Conservation (phyloP, 306 rosid species). For the Gleditsia sinensis region DNA sequence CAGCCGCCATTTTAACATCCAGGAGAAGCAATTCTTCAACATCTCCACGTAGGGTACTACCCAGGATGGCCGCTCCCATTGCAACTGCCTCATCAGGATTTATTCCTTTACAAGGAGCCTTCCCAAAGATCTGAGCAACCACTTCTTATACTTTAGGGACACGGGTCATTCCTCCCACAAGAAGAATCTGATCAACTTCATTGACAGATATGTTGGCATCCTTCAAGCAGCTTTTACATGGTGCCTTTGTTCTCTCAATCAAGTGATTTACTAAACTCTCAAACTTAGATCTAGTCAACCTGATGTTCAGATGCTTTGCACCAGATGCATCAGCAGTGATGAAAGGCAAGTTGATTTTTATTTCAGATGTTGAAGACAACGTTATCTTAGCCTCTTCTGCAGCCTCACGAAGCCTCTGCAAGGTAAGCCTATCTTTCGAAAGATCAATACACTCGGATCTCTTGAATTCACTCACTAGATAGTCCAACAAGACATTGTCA, state of each 20-base stretch:
- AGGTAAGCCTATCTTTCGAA: conserved; percentile 80
- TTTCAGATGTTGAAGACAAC: conserved; percentile 89
- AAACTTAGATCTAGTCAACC: conserved; percentile 85
- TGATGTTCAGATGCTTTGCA: conserved; percentile 86
- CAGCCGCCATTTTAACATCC: too few relatives aligned
- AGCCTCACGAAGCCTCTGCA: conserved; percentile 96
- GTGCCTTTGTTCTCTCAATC: conserved; percentile 84
- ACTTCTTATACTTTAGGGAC: conserved; percentile 93
- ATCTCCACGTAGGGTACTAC: conserved; percentile 94
- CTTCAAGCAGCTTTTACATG: conserved; percentile 87
- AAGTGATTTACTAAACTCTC: conserved; percentile 73
- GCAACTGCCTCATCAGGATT: conserved; percentile 98
- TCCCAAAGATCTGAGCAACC: conserved; percentile 74
- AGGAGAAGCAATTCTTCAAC: conserved; percentile 87
- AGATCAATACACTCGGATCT: conserved; percentile 77
- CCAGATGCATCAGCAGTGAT: conserved; percentile 97
- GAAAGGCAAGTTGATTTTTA: conserved; percentile 87
- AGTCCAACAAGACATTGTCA: conserved; percentile 84
- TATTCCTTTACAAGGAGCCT: conserved; percentile 94
- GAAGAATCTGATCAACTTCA: conserved; percentile 95
- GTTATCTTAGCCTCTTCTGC: conserved; percentile 97
- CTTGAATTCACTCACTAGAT: conserved; percentile 77
- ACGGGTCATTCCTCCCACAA: conserved; percentile 97
- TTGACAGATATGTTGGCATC: conserved; percentile 74
- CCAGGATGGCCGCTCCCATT: conserved; percentile 95